Evolutionary conservation across 768 basidiomycete species (phyloP).

Genomic region (Mycena latifolia): DNA sequence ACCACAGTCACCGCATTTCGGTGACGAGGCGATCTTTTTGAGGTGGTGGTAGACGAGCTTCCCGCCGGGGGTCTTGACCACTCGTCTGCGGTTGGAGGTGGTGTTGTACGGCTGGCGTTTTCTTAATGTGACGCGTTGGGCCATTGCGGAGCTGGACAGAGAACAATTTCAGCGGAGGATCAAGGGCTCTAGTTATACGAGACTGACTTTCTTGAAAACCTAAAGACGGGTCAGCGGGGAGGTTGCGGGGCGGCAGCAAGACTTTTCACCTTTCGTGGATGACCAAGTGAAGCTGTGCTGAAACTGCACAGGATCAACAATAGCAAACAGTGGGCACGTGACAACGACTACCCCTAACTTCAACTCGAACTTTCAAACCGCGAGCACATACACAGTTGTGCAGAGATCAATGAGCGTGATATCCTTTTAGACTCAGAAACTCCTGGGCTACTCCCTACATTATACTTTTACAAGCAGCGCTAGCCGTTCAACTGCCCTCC

Average conservation of each 20-base stretch:
- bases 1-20: constrained; percentile 99
- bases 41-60: constrained; percentile 98
- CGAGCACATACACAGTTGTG: no score
- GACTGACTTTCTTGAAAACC: constrained; percentile 28
- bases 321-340: no score
- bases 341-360: no score
- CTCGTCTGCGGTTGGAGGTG: constrained; percentile 92
- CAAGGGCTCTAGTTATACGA: neutral
- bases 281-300: no score
- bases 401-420: no score
- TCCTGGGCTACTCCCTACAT: no score
- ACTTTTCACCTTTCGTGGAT: constrained; percentile 2
- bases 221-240: neutral
- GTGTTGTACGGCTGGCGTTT: constrained; percentile 99
- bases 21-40: constrained; percentile 92
- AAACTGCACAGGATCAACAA: no score
- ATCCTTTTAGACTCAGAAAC: no score
- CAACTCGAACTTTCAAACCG: no score
- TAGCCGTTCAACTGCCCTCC: no score
- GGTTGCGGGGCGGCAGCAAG: constrained; percentile 3
- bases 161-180: neutral
- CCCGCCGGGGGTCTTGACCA: constrained; percentile 98
- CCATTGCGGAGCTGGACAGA: constrained; percentile 65
- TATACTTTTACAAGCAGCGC: no score
- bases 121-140: constrained; percentile 99